Evolutionary conservation across 768 basidiomycete species (phyloP).

Genomic region (Leccinum subtestaceum): DNA sequence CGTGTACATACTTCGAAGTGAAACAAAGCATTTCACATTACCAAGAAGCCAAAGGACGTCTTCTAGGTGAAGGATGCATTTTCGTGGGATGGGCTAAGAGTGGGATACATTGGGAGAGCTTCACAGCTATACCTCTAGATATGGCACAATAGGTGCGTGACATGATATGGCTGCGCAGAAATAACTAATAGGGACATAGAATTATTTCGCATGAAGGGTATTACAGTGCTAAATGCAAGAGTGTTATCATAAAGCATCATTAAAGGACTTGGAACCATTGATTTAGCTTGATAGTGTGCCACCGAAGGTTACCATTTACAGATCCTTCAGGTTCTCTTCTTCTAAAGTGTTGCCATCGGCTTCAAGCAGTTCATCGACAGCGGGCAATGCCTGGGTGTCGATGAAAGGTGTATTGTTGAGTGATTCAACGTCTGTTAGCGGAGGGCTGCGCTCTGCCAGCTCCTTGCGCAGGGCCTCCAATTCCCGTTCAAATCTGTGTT

Average conservation of each 20-base stretch:
- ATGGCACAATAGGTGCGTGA: neutral
- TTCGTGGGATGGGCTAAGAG: slow-evolving; percentile 66
- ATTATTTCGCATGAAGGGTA: neutral
- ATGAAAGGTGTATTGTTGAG: slow-evolving; percentile 35
- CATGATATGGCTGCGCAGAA: neutral
- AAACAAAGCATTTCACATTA: slow-evolving; percentile 47
- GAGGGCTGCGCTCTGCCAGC: slow-evolving; percentile 68
- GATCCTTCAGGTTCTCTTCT: slow-evolving; percentile 28
- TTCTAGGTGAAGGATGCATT: slow-evolving; percentile 43
- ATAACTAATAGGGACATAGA: neutral
- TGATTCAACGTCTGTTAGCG: slow-evolving; percentile 42
- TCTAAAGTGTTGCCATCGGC: slow-evolving; percentile 9
- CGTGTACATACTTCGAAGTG: slow-evolving; percentile 42
- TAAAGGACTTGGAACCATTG: slow-evolving; percentile 7
- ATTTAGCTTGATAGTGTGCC: slow-evolving; percentile 5
- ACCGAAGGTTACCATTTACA: slow-evolving; percentile 17
- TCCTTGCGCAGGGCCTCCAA: slow-evolving; percentile 89
- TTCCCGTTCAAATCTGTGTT: slow-evolving; percentile 82
- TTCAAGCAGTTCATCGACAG: slow-evolving; percentile 17
- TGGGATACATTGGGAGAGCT: slow-evolving; percentile 52
- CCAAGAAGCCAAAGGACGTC: slow-evolving; percentile 46
- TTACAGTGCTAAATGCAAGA: slow-evolving; percentile 4
- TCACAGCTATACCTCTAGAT: slow-evolving; percentile 28
- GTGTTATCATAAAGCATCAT: slow-evolving; percentile 17
- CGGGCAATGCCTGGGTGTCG: slow-evolving; percentile 22